phyloP scores from a whole-genome alignment of 2,329 filamentous ascomycete species.

The Neonectria faginata region DNA sequence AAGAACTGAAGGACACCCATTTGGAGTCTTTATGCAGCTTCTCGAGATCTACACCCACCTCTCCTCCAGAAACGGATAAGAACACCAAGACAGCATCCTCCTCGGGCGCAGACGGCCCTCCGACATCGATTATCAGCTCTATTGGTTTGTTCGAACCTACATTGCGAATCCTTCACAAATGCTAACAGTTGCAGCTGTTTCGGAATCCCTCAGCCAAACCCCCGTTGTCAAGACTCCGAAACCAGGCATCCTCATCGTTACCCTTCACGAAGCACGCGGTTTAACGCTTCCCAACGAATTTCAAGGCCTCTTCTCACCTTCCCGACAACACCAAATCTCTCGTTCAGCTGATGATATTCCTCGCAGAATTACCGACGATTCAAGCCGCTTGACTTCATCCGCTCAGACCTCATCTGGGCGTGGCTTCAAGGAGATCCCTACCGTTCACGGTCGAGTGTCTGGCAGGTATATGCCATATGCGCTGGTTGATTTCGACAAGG shows the following conservation, averaged over 20 bases:
- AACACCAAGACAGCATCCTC: not conserved
- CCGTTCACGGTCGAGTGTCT: conserved; percentile 92
- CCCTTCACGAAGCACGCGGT: conserved; percentile 89
- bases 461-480: conserved; percentile 97
- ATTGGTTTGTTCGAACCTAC: conserved; percentile 4
- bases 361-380: no score
- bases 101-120: not conserved
- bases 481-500: conserved; percentile 95
- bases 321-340: conserved; percentile 45
- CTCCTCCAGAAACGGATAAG: not conserved
- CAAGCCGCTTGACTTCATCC: no score
- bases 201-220: conserved; percentile 62
- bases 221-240: conserved; percentile 75
- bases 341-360: no score
- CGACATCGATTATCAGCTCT: not conserved
- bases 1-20: conserved; percentile 29
- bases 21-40: conserved; percentile 16
- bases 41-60: conserved; percentile 19
- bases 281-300: conserved; percentile 90
- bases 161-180: not conserved
- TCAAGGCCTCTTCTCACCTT: conserved; percentile 76
- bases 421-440: conserved; percentile 85
- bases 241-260: conserved; percentile 94
- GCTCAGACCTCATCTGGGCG: conserved; percentile 81
- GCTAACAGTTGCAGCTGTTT: conserved; percentile 4